Evolutionary conservation across 805 yeast species (phyloP).

Genomic region (Tetrapisispora taiwanensis): DNA sequence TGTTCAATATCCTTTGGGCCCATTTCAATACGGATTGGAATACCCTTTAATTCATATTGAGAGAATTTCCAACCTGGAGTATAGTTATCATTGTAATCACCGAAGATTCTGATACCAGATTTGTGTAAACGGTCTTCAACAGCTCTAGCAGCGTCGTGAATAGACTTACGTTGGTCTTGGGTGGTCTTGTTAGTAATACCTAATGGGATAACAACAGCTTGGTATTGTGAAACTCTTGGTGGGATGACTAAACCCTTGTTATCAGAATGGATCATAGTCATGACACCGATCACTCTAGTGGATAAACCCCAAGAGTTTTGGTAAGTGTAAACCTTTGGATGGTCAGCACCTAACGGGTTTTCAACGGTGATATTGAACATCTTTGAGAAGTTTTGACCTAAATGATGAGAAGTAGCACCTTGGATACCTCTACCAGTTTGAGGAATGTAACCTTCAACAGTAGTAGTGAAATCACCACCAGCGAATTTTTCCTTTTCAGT

Average conservation of each 20-base stretch:
- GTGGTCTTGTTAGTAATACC: slow-evolving; percentile 85
- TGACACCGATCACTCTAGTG: slow-evolving; percentile 97
- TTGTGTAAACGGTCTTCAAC: slow-evolving; percentile 53
- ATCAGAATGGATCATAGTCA: slow-evolving; percentile 98
- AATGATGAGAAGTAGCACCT: slow-evolving; percentile 96
- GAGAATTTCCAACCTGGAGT: slow-evolving; percentile 99
- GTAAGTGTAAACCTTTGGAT: slow-evolving; percentile 79
- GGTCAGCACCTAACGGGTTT: slow-evolving; percentile 83
- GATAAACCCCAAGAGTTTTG: slow-evolving; percentile 99
- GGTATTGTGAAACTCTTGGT: slow-evolving; percentile 90
- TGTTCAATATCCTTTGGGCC: slow-evolving; percentile 92
- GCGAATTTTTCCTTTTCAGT: slow-evolving; percentile 98
- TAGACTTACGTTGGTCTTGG: slow-evolving; percentile 59
- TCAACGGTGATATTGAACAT: slow-evolving; percentile 96
- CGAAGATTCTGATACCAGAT: slow-evolving; percentile 62
- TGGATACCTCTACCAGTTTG: slow-evolving; percentile 99
- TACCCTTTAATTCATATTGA: slow-evolving; percentile 94
- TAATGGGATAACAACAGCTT: slow-evolving; percentile 88
- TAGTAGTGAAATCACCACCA: slow-evolving; percentile 92
- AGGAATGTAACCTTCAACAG: slow-evolving; percentile 93
- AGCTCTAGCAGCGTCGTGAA: slow-evolving; percentile 58
- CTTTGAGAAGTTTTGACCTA: slow-evolving; percentile 96
- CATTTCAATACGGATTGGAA: slow-evolving; percentile 84
- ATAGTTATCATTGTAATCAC: slow-evolving; percentile 89
- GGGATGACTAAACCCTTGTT: slow-evolving; percentile 97